Conservation (phyloP, 768 basidiomycete species). For the Rhizopogon vinicolor region DNA sequence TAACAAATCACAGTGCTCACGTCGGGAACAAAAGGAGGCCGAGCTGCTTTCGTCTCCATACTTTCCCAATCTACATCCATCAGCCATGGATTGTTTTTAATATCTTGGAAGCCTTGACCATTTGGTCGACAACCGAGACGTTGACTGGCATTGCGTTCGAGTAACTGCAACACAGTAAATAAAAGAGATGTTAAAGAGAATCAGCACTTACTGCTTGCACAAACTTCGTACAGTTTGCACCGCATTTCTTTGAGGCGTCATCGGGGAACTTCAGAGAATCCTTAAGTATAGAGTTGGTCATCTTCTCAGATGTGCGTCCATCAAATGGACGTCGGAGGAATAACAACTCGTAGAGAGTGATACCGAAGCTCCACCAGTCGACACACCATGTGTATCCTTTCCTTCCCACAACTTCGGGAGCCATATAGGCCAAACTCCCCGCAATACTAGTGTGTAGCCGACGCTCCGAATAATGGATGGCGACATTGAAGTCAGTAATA, state of each 20-base stretch:
- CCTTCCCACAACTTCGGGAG: conserved; percentile 89
- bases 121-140: conserved; percentile 78
- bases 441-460: conserved; percentile 90
- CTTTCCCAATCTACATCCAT: conserved; percentile 73
- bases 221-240: conserved; percentile 59
- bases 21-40: conserved; percentile 89
- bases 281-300: conserved; percentile 82
- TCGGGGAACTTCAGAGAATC: conserved; percentile 79
- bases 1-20: conserved; percentile 46
- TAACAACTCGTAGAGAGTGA: conserved; percentile 87
- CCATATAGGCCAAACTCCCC: conserved; percentile 99
- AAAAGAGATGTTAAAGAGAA: background rate
- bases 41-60: conserved; percentile 61
- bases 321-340: conserved; percentile 84
- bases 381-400: conserved; percentile 91
- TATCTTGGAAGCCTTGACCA: conserved; percentile 69
- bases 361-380: conserved; percentile 96
- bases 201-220: conserved; percentile 57
- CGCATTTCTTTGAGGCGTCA: conserved; percentile 54
- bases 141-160: conserved; percentile 75
- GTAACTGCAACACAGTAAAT: conserved; percentile 45
- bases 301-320: conserved; percentile 82
- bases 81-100: conserved; percentile 87
- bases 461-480: conserved; percentile 92
- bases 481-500: conserved; percentile 98